These are phyloP conservation scores for Periconia macrospinosa DNA, from an alignment of 2,329 filamentous ascomycete genomes.

Conservation along the genomic window DNA sequence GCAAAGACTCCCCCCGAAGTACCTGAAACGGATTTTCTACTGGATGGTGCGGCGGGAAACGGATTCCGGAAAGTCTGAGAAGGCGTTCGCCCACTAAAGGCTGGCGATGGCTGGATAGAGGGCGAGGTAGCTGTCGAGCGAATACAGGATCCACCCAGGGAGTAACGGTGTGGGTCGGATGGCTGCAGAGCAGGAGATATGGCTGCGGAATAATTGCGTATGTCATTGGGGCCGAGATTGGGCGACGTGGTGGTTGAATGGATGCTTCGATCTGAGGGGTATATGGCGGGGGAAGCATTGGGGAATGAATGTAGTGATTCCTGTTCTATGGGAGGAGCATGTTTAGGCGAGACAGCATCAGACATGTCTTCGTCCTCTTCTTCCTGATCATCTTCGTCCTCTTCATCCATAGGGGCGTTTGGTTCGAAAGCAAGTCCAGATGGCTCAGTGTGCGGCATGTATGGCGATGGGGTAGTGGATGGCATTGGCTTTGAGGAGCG, in stretches of 20 bases:
- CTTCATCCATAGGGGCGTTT: conserved; percentile 22
- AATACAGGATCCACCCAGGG: conserved; percentile 45
- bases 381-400: conserved; percentile 49
- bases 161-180: conserved; percentile 53
- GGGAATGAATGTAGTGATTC: conserved; percentile 28
- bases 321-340: conserved; percentile 11
- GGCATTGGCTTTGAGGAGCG: conserved; percentile 27
- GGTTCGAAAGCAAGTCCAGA: conserved; percentile 10
- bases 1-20: conserved; percentile 29
- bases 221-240: conserved; percentile 44
- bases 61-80: conserved; percentile 34
- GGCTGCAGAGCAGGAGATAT: conserved; percentile 44
- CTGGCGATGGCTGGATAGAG: conserved; percentile 37
- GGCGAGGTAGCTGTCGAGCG: conserved; percentile 40
- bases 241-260: conserved; percentile 46
- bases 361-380: conserved; percentile 53
- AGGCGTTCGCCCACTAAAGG: conserved; percentile 47
- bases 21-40: conserved; percentile 26
- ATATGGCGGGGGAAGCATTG: conserved; percentile 37
- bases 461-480: conserved; percentile 30
- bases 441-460: conserved; percentile 23
- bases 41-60: conserved; percentile 28
- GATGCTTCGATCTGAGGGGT: conserved; percentile 41
- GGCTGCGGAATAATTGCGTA: conserved; percentile 49
- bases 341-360: conserved; percentile 37